Conservation (phyloP, 257 asterid species). For the Nicotiana tabacum region DNA sequence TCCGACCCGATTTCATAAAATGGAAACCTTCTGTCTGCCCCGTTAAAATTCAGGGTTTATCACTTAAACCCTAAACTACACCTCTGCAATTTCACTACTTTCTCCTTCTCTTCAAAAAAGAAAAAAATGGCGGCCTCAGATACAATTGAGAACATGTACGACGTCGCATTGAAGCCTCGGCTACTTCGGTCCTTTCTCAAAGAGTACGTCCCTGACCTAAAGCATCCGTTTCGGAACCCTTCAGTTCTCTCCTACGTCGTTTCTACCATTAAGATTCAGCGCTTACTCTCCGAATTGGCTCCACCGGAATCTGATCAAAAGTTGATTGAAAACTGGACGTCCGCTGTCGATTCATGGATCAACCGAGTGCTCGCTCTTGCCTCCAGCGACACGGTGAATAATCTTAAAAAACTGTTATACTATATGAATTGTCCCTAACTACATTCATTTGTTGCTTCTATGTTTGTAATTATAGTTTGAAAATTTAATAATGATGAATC, state of each 20-base stretch:
- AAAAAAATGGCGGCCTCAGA: slow-evolving; percentile 40
- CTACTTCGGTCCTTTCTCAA: slow-evolving; percentile 57
- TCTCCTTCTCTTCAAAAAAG: not conserved
- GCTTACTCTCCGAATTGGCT: slow-evolving; percentile 49
- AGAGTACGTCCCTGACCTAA: slow-evolving; percentile 72
- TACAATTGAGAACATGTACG: slow-evolving; percentile 28
- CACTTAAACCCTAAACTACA: slow-evolving; percentile 31
- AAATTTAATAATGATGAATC: not conserved
- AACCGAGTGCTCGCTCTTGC: slow-evolving; percentile 51
- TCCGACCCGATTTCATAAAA: slow-evolving; percentile 1
- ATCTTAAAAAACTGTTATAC: not conserved
- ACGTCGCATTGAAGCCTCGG: slow-evolving; percentile 49
- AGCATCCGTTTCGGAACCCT: slow-evolving; percentile 50
- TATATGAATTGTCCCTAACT: not conserved
- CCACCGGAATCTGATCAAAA: slow-evolving; percentile 30
- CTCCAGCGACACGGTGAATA: slow-evolving; percentile 53
- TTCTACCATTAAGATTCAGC: slow-evolving; percentile 46
- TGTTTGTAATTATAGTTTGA: not conserved
- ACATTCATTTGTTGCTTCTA: not conserved
- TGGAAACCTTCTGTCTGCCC: not conserved
- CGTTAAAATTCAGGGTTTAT: slow-evolving; percentile 10
- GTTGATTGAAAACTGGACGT: slow-evolving; percentile 51
- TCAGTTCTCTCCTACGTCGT: slow-evolving; percentile 62
- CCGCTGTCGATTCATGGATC: slow-evolving; percentile 76
- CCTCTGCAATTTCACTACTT: not conserved